Evolutionary conservation across 176 grass and related monocot species (phyloP).

Genomic region (Oryza glaberrima): DNA sequence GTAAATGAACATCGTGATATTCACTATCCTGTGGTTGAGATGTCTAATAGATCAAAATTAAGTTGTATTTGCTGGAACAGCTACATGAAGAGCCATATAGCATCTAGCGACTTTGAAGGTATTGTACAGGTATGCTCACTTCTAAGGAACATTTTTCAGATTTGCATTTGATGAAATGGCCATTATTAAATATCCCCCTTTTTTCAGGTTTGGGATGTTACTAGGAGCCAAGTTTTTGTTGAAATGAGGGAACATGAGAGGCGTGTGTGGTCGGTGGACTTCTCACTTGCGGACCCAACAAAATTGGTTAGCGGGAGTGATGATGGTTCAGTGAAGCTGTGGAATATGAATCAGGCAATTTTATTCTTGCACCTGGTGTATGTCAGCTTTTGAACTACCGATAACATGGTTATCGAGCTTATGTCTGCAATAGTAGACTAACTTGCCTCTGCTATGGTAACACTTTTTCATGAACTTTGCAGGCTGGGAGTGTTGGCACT

Average conservation of each 20-base stretch:
- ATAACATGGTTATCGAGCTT: conserved; percentile 59
- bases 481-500: conserved; percentile 89
- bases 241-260: conserved; percentile 98
- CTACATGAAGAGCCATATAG: conserved; percentile 96
- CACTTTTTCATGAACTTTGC: conserved; percentile 46
- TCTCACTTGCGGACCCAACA: conserved; percentile 92
- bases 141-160: conserved; percentile 3
- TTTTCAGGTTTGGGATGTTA: conserved; percentile 93
- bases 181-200: conserved; percentile 14
- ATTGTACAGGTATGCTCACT: conserved; percentile 77
- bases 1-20: conserved; percentile 92
- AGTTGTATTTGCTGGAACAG: conserved; percentile 98
- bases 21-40: conserved; percentile 97
- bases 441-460: conserved; percentile 29
- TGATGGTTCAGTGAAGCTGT: conserved; percentile 95
- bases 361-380: conserved; percentile 78
- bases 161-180: conserved; percentile 20
- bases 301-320: conserved; percentile 93
- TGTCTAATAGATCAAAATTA: conserved; percentile 92
- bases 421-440: conserved; percentile 25
- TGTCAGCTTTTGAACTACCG: conserved; percentile 68
- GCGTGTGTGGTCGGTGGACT: conserved; percentile 96
- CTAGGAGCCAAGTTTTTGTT: conserved; percentile 85
- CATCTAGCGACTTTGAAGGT: conserved; percentile 98
- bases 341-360: conserved; percentile 99